These are phyloP conservation scores for Porodaedalea pini DNA, from an alignment of 1,284 basidiomycete species.

Conservation along the genomic window DNA sequence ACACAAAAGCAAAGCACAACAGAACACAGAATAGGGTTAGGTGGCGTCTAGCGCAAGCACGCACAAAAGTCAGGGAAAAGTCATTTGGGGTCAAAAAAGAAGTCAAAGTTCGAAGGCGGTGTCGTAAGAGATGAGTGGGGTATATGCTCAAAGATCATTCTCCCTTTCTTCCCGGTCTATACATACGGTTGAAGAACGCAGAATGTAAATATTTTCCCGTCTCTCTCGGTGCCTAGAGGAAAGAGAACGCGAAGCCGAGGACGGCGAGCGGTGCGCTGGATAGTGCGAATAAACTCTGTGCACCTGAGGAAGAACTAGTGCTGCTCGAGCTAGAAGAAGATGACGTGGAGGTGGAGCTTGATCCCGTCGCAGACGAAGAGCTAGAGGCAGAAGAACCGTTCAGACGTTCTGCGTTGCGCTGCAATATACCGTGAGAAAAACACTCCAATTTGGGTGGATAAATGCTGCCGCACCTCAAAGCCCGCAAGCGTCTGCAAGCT, in stretches of 20 bases:
- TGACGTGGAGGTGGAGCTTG: neutral
- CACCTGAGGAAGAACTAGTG: slow-evolving; percentile 14
- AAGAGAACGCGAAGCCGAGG: neutral
- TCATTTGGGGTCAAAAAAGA: no score
- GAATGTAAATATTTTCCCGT: neutral
- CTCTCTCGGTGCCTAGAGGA: neutral
- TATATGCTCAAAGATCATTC: no score
- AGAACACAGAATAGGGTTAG: no score
- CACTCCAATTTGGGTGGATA: slow-evolving; percentile 1
- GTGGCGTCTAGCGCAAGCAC: no score
- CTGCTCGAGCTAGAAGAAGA: slow-evolving; percentile 21
- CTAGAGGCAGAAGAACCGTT: slow-evolving; percentile 44
- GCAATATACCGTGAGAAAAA: neutral
- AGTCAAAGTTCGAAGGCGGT: no score
- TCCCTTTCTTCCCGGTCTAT: neutral
- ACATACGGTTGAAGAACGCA: neutral
- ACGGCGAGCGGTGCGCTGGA: slow-evolving; percentile 1
- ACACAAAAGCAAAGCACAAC: no score
- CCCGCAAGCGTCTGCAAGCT: slow-evolving; percentile 48
- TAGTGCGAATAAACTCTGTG: neutral
- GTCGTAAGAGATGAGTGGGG: no score
- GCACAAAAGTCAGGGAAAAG: no score
- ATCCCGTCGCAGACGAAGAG: slow-evolving; percentile 24
- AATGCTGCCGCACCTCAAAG: slow-evolving; percentile 45
- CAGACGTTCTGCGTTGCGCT: slow-evolving; percentile 52